Evolutionary conservation across 2,329 filamentous ascomycete species (phyloP).

Genomic region (Mariannaea sp.): DNA sequence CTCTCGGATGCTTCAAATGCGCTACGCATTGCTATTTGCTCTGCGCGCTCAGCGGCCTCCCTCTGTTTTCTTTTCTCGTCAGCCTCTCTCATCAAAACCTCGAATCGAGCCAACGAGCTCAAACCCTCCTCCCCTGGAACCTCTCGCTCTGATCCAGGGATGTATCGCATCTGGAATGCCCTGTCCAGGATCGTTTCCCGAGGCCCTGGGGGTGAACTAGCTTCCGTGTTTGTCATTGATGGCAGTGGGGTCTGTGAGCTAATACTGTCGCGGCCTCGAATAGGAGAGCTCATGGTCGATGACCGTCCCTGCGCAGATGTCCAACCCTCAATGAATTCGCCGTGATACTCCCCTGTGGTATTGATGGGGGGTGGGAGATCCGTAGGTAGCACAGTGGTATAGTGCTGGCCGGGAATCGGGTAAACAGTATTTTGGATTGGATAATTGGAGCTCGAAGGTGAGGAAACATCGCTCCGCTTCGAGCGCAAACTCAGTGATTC

Average conservation of each 20-base stretch:
- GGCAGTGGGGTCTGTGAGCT: slow-evolving; percentile 53
- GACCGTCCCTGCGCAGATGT: slow-evolving; percentile 63
- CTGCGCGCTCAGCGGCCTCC: slow-evolving; percentile 42
- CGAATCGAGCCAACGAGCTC: slow-evolving; percentile 67
- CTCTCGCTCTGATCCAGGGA: slow-evolving; percentile 62
- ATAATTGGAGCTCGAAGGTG: slow-evolving; percentile 56
- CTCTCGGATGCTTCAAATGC: slow-evolving; percentile 58
- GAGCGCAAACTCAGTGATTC: slow-evolving; percentile 66
- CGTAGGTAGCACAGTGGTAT: slow-evolving; percentile 56
- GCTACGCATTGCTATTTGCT: slow-evolving; percentile 49
- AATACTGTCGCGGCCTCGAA: slow-evolving; percentile 59
- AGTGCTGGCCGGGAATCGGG: slow-evolving; percentile 51
- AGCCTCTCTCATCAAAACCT: slow-evolving; percentile 66
- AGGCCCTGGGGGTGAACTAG: slow-evolving; percentile 57
- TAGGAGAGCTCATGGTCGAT: slow-evolving; percentile 62
- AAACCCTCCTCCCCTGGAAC: slow-evolving; percentile 64
- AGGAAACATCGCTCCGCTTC: slow-evolving; percentile 66
- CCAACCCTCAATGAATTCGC: slow-evolving; percentile 65
- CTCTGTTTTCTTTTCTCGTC: slow-evolving; percentile 56
- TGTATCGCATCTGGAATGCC: slow-evolving; percentile 66
- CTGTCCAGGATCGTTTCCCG: slow-evolving; percentile 71
- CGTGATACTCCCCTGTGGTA: slow-evolving; percentile 57
- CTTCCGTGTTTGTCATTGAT: slow-evolving; percentile 44
- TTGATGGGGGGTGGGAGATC: slow-evolving; percentile 63
- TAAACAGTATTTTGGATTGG: slow-evolving; percentile 47